Evolutionary conservation across 768 basidiomycete species (phyloP), one percentile per base, ranked within the genome.

Genomic region (Polyporus arcularius): DNA sequence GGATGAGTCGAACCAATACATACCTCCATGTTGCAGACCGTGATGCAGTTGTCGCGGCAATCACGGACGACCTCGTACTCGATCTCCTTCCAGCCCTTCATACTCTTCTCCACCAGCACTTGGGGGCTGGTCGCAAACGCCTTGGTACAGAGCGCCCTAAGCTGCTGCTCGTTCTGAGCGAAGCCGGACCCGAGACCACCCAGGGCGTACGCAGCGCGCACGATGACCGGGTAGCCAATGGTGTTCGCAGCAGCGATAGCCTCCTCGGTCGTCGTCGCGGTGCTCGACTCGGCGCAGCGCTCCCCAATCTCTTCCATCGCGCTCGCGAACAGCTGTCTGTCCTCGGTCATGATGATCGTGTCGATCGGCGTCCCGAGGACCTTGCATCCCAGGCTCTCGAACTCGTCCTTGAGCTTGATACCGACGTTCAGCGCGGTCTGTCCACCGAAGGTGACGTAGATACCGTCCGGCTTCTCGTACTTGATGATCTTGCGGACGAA

Each of bases 81-180:
- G 66, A 99, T 96, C 80, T 99, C 96, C 78, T 99, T 98, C 96
- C 96, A 99, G 2, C 96, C 96, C 78, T 98, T 98, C 96, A 98
- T 98, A 68, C 92, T 95, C 82, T 88, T 96, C 81, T 99, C 97
- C 15, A 99, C 94, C n/a, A 99, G 81, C 0, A 99, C 96, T 76
- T 98, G 97, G 46, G 96, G 95, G 68, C 93, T 95, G 14, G 94
- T 98, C 47, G 96, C 96, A 71, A 99, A 98, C 10, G 97, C 96
- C 78, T 96, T 97, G 66, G 81, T 83, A 71, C 96, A 98, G 18
- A 99, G 78, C 35, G 90, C 90, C 64, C 85, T 83, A 60, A 99
- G 79, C 79, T 98, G 92, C n/a, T 74, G 80, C 73, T 96, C 95
- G 69, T 97, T 80, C 76, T 96, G 87, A n/a, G 96, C 96, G 68